Evolutionary conservation across 2,329 filamentous ascomycete species (phyloP), one percentile per base, ranked within the genome.

Genomic region (Aureobasidium sp.): DNA sequence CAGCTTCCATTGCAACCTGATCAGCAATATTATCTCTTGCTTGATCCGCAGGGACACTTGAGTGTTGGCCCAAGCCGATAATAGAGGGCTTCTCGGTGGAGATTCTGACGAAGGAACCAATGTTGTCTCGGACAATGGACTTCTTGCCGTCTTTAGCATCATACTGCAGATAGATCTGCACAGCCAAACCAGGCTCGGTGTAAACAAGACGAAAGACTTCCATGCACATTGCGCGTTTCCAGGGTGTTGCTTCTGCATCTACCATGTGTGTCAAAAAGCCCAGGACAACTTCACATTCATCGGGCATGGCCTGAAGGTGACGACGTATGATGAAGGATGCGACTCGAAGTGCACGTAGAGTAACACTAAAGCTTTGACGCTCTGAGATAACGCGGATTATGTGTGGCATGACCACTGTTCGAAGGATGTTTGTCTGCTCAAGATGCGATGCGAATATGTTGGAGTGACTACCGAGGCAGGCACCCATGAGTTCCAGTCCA

Each of bases 151-250:
- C 81, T 55, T 84, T 78, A 14, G 83, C 82, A 70, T 99, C 93
- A 67, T 91, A 97, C 16, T 89, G 79, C 7, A 84, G 81, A 70
- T 90, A 97, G 2, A 96, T 90, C 41, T 87, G 85, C 45, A 94
- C 81, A 2, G 97, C 80, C 27, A 96, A 80, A 11, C 82, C 81
- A 39, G 91, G 85, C 63, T 97, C 91, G 0, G 88, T 82, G 74
- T 96, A 96, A 7, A 97, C 83, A 7, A 88, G 88, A 61, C 90
- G 84, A 68, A 97, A 90, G 0, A 97, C 84, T 71, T 99, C 94
- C 83, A 99, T 90, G 65, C 91, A 95, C 6, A 97, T 75, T 0
- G 90, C 87, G 62, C 93, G 82, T 72, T 93, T 97, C 94, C 95
- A 99, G 5, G 86, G 70, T 0, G 85, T 80, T 14, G 79, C 78